Percentiles rank a stretch among this genome's conserved stretches.
Evolutionary conservation across 768 basidiomycete species (phyloP).

Genomic region (Wakefieldia striispora): DNA sequence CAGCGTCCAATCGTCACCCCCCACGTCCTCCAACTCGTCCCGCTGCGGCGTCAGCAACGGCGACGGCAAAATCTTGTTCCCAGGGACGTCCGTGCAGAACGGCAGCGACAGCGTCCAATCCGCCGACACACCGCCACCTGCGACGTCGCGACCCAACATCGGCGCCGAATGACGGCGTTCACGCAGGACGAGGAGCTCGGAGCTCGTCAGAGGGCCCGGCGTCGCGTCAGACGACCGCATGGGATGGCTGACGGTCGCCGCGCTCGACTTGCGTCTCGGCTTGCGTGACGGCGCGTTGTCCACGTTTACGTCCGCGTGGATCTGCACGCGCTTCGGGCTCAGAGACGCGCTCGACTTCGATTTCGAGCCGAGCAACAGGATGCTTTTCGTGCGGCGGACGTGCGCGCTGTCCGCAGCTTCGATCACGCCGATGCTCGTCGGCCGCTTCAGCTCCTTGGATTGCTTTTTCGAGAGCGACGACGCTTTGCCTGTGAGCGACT

Average conservation of each 20-base stretch:
- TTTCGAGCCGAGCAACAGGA: slow-evolving; percentile 28
- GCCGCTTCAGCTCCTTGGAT: slow-evolving; percentile 17
- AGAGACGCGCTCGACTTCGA: slow-evolving; percentile 24
- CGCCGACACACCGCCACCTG: not conserved
- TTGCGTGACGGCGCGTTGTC: slow-evolving; percentile 15
- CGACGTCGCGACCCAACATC: slow-evolving; percentile 6
- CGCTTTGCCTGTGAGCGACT: slow-evolving; percentile 4
- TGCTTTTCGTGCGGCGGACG: slow-evolving; percentile 32
- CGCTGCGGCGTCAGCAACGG: not conserved
- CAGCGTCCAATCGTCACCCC: slow-evolving; percentile 30
- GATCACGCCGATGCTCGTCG: slow-evolving; percentile 29
- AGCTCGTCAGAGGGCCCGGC: slow-evolving; percentile 1
- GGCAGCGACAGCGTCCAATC: slow-evolving; percentile 34
- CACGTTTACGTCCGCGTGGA: slow-evolving; percentile 21
- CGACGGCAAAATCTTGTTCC: slow-evolving; percentile 15
- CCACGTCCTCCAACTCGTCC: slow-evolving; percentile 3
- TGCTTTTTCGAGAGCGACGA: slow-evolving; percentile 11
- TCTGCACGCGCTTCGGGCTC: slow-evolving; percentile 28
- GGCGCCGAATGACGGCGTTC: slow-evolving; percentile 34
- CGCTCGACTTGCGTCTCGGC: slow-evolving; percentile 28
- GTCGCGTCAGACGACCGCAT: not conserved
- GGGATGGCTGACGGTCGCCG: slow-evolving; percentile 9
- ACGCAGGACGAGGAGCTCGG: slow-evolving; percentile 22
- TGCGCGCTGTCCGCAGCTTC: slow-evolving; percentile 27
- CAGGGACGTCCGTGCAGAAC: slow-evolving; percentile 28